Base-by-base conservation (phyloP, 441 rosid species). In the Capsella rubella region DNA sequence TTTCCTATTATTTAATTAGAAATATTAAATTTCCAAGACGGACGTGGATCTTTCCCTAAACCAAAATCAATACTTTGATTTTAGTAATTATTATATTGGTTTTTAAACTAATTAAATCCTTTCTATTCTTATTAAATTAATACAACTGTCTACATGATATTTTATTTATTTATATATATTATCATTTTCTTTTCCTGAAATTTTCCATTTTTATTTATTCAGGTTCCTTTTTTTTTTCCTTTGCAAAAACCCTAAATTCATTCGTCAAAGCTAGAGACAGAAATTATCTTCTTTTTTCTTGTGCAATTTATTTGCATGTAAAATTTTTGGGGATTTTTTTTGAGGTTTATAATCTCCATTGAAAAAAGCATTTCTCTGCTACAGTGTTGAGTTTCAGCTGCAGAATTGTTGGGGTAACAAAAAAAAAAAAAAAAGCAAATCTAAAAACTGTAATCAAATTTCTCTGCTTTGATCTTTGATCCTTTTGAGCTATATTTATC, bases 41-140 rank as follows among this genome's bases (percentile, higher is more conserved):
- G 94, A 94, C 99, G 88, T 85, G 88, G 88, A 91, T 81, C 93
- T 80, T 86, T 86, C 87, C 89, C 85, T 88, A 89, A 95, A 95
- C 91, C 91, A 87, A 80, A 90, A 81, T 92, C 85, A 84, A 89
- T 90, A 88, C 90, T 90, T 81, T 84, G 83, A 84, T 77, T 86
- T 88, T 84, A 45, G 78, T 82, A 82, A 87, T 85, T 87, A 86
- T 82, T 88, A 84, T 86, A 93, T 82, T 82, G 81, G 83, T 84
- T 80, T 80, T 78, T 74, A 75, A 63, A 82, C 78, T 87, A 85
- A 81, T 69, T 82, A 84, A 73, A 35, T 73, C 79, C 15, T 53
- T 72, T 82, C 40, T 90, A 83, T 83, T 84, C 67, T 79, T 84
- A 73, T 78, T 69, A 78, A 56, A 68, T 21, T 73, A 78, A 69